Percentiles rank a stretch among this genome's conserved stretches.
Evolutionary conservation across 305 asterid genomes (phyloP).

Genomic region (Fraxinus nigra): DNA sequence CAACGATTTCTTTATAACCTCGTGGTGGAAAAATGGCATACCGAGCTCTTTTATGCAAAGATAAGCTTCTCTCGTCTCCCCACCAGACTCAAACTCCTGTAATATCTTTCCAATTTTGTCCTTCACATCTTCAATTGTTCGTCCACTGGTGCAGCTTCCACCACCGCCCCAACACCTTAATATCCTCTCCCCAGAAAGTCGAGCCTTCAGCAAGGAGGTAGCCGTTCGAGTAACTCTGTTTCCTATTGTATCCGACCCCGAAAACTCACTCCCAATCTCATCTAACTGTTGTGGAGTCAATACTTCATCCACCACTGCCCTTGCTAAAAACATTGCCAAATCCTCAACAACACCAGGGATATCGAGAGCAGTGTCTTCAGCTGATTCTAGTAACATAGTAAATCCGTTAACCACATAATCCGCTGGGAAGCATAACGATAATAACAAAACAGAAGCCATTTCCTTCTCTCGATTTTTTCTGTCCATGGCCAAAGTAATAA

Average conservation of each 20-base stretch:
- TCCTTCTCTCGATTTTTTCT: conserved; percentile 86
- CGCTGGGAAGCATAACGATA: conserved; percentile 77
- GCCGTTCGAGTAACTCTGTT: conserved; percentile 64
- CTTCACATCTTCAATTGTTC: conserved; percentile 83
- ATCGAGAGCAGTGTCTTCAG: conserved; percentile 85
- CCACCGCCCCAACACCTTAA: conserved; percentile 95
- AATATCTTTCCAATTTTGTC: conserved; percentile 67
- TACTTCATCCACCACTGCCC: conserved; percentile 88
- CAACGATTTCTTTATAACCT: conserved; percentile 72
- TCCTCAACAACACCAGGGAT: conserved; percentile 78
- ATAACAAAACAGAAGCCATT: conserved; percentile 83
- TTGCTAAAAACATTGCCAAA: conserved; percentile 74
- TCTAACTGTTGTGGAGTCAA: conserved; percentile 80
- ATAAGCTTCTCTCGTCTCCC: conserved; percentile 78
- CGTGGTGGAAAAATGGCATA: conserved; percentile 94
- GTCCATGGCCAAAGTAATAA: conserved; percentile 86
- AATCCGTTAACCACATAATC: conserved; percentile 79
- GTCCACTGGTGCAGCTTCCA: conserved; percentile 58
- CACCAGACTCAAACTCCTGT: conserved; percentile 79
- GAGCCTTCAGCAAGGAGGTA: conserved; percentile 64
- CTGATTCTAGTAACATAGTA: conserved; percentile 72
- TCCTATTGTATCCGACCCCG: conserved; percentile 51
- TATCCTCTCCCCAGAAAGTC: conserved; percentile 84
- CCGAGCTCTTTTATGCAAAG: conserved; percentile 84
- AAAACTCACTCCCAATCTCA: conserved; percentile 65